phyloP scores from a whole-genome alignment of 495 filamentous ascomycete genomes.

The Cercophora newfieldiana region DNA sequence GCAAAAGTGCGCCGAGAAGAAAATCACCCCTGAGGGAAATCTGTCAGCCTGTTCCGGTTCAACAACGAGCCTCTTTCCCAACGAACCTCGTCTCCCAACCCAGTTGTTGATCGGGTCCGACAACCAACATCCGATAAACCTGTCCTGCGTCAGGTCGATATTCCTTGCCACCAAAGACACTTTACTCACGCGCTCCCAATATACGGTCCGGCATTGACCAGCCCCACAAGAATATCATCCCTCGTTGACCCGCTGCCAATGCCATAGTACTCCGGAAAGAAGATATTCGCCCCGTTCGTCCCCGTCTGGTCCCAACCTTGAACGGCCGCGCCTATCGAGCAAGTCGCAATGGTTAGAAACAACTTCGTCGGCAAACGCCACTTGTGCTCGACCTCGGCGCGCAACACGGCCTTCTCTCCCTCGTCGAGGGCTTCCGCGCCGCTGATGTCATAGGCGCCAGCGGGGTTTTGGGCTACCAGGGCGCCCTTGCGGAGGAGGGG shows the following conservation, averaged over 20 bases:
- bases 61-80: neutral
- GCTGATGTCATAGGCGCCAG: conserved; percentile 49
- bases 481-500: conserved; percentile 60
- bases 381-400: conserved; percentile 58
- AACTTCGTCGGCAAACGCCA: conserved; percentile 66
- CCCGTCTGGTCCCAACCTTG: conserved; percentile 76
- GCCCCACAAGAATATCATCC: conserved; percentile 51
- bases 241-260: conserved; percentile 49
- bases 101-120: conserved; percentile 69
- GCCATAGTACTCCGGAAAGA: conserved; percentile 53
- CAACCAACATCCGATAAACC: conserved; percentile 62
- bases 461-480: conserved; percentile 64
- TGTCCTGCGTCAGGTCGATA: neutral
- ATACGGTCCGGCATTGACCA: conserved; percentile 55
- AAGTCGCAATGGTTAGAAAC: conserved; percentile 63
- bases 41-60: neutral
- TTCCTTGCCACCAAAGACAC: no score
- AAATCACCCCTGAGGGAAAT: conserved; percentile 51
- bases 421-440: conserved; percentile 54
- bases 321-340: conserved; percentile 73
- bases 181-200: conserved; percentile 41
- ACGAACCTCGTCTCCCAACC: conserved; percentile 59
- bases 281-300: conserved; percentile 74
- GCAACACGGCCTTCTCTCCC: conserved; percentile 54
- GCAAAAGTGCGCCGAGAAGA: conserved; percentile 64